A percentile compares a stretch with the other conserved stretches of the same genome.
phyloP scores from a whole-genome alignment of 805 yeast genomes.

The Kregervanrija pseudodelftensis region DNA sequence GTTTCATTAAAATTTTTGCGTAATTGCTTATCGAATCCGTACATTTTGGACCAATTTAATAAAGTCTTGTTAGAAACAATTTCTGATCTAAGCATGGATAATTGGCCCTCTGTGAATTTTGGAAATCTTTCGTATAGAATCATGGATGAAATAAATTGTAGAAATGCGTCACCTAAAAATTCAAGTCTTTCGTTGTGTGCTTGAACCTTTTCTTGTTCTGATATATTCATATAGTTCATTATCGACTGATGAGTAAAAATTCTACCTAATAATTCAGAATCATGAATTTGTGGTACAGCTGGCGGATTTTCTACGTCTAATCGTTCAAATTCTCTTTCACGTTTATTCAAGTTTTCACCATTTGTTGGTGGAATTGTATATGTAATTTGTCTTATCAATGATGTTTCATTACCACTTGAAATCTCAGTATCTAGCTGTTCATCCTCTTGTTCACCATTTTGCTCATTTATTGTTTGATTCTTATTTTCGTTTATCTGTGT shows the following conservation, averaged over 20 bases:
- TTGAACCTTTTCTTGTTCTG: slow-evolving; percentile 46
- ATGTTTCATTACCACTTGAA: too few relatives aligned
- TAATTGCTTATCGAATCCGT: slow-evolving; percentile 56
- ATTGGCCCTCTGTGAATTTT: slow-evolving; percentile 67
- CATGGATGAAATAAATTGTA: slow-evolving; percentile 63
- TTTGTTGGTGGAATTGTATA: slow-evolving; percentile 1
- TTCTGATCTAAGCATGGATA: slow-evolving; percentile 62
- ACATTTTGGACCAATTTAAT: slow-evolving; percentile 59
- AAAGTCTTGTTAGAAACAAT: slow-evolving; percentile 69
- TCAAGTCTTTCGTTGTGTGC: slow-evolving; percentile 83
- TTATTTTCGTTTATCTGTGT: too few relatives aligned
- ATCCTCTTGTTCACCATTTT: too few relatives aligned
- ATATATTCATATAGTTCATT: slow-evolving; percentile 48
- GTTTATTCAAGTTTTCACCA: slow-evolving; percentile 6
- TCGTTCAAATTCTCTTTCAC: slow-evolving; percentile 8
- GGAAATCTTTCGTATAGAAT: slow-evolving; percentile 66
- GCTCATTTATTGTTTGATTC: too few relatives aligned
- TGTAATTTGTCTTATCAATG: background rate
- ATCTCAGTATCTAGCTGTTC: background rate
- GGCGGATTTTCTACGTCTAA: slow-evolving; percentile 34
- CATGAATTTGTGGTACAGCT: slow-evolving; percentile 56
- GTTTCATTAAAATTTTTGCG: slow-evolving; percentile 35
- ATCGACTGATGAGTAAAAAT: slow-evolving; percentile 81
- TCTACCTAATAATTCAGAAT: slow-evolving; percentile 49
- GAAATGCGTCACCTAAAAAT: slow-evolving; percentile 82